phyloP scores from a whole-genome alignment of 148 eudicot genomes.

The Euryodendron excelsum region DNA sequence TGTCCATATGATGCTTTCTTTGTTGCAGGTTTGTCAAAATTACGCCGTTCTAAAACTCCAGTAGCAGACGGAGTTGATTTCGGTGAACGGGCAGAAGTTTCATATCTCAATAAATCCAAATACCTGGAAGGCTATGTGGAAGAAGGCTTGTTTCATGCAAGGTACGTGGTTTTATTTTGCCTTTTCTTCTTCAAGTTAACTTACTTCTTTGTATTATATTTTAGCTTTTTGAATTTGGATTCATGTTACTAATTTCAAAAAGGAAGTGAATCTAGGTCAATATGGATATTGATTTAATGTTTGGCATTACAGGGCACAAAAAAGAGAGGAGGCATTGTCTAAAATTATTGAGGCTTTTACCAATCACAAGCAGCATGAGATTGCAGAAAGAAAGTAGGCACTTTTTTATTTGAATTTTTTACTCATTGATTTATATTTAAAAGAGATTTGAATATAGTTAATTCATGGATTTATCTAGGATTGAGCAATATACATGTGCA shows the following conservation, averaged over 20 bases:
- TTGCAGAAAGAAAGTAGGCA: not conserved
- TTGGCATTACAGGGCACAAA: not conserved
- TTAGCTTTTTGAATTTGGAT: not conserved
- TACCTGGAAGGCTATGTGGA: not conserved
- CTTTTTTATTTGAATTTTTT: not conserved
- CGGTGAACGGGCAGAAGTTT: no score
- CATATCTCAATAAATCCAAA: no score
- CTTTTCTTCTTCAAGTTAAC: not conserved
- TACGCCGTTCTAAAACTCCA: no score
- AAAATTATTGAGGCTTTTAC: not conserved
- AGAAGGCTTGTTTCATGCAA: not conserved
- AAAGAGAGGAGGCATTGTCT: not conserved
- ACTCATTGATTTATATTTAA: not conserved
- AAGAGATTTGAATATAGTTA: not conserved
- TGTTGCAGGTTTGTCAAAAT: no score
- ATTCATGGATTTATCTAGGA: not conserved
- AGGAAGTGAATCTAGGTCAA: not conserved
- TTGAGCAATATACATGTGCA: not conserved
- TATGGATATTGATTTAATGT: not conserved
- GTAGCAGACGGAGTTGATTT: no score
- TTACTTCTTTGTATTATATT: not conserved
- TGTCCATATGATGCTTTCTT: no score
- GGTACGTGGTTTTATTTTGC: not conserved
- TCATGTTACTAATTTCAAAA: not conserved
- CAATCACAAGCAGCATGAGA: not conserved